Evolutionary conservation across 1,284 basidiomycete genomes (phyloP).

Genomic region (Kwoniella shivajii): DNA sequence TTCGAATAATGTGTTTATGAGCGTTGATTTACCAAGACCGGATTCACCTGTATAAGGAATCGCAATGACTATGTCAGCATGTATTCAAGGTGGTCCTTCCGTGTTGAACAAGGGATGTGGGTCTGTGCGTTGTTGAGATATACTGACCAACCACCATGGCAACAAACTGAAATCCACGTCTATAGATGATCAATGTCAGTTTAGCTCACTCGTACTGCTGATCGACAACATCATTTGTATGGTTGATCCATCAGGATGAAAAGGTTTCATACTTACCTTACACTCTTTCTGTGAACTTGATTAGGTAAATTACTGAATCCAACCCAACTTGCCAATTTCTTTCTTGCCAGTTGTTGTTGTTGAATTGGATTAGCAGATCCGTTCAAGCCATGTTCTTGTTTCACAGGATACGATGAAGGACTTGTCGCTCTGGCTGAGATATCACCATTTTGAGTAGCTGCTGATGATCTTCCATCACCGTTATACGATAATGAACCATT

Average conservation of each 20-base stretch:
- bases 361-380: not conserved
- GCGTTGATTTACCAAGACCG: constrained; percentile 93
- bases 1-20: constrained; percentile 97
- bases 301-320: constrained; percentile 92
- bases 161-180: constrained; percentile 94
- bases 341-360: constrained; percentile 27
- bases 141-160: constrained; percentile 91
- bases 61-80: no score
- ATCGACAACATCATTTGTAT: not conserved
- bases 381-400: not conserved
- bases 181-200: constrained; percentile 19
- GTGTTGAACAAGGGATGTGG: not conserved
- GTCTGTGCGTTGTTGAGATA: constrained; percentile 9
- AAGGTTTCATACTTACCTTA: constrained; percentile 59
- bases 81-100: no score
- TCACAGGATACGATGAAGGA: constrained; percentile 8
- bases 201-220: not conserved
- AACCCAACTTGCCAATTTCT: constrained; percentile 57
- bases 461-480: constrained; percentile 11
- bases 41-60: constrained; percentile 73
- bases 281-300: constrained; percentile 95
- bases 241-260: not conserved
- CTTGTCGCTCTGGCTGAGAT: constrained; percentile 1
- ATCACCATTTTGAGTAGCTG: constrained; percentile 7
- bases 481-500: constrained; percentile 12